Base-by-base conservation (phyloP, 1,284 basidiomycete genomes). In the Rhodotorula sp. region DNA sequence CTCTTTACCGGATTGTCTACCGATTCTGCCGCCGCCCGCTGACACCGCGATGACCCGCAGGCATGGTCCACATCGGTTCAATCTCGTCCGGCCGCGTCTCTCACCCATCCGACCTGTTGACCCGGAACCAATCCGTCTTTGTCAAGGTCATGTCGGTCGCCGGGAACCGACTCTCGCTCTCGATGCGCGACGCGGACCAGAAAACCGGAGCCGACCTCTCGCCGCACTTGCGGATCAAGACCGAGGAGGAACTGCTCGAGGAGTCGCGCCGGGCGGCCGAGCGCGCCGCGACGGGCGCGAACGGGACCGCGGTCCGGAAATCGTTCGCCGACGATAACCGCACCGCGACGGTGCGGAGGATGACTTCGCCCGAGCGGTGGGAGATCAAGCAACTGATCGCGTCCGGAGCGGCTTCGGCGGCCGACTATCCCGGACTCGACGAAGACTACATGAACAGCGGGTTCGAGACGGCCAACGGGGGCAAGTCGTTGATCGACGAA, bases 351-450 rank as follows among this genome's bases (percentile, higher is more conserved):
- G 92, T 93, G 2, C 96, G 96, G 80, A 88, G 97, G 23, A 84
- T 99, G 68, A 96, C 96, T 1, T 95, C 92, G 39, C 97, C 97
- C 0, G 97, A 99, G 82, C 88, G 97, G 31, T 99, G 96, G 93
- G 97, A 99, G 84, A 92, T 99, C 82, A 97, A 98, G 81, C 97
- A 99, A 81, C 87, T 99, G 70, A 97, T 99, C 73, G 93, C 97
- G 0, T 97, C 93, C 56, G 97, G 97, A 61, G 91, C 90, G 8
- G 88, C 97, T 60, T 89, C 90, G 77, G 91, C 95, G 12, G 90
- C 92, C 18, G 97, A 99, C 82, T 98, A 97, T 80, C 96, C 96
- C 5, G 94, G 99, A 71, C 85, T 99, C 46, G 91, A 97, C 77
- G 95, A 98, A 77, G 93, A 97, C 78, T 89, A 92, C 79, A 86